Conservation (phyloP, 345 rosid species). For the Ceriops tagal region DNA sequence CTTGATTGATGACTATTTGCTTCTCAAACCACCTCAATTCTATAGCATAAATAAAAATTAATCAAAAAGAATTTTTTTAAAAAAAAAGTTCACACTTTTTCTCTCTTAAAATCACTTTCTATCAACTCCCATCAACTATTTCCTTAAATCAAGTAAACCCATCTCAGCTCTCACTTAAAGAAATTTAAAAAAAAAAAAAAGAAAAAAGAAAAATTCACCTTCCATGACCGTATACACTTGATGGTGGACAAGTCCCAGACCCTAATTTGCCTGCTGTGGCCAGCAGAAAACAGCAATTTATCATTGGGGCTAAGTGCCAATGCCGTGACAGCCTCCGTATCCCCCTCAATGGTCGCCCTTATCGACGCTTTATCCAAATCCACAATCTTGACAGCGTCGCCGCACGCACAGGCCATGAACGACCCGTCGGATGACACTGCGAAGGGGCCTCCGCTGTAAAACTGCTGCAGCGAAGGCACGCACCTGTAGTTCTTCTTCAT, state of each 20-base stretch:
- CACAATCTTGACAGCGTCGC: conserved; percentile 72
- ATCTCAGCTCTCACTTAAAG: background rate
- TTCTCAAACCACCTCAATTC: too few relatives aligned
- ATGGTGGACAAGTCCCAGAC: conserved; percentile 81
- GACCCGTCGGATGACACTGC: conserved; percentile 73
- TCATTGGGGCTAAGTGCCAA: conserved; percentile 76
- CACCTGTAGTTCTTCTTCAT: conserved; percentile 68
- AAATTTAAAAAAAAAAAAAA: background rate
- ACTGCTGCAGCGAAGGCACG: conserved; percentile 66
- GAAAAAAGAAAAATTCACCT: conserved; percentile 5
- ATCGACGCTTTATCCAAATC: conserved; percentile 52
- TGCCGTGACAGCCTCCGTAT: conserved; percentile 65
- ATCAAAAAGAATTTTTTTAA: too few relatives aligned
- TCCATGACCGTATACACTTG: conserved; percentile 87
- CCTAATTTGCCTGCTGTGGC: conserved; percentile 81
- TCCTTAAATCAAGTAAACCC: conserved; percentile 3
- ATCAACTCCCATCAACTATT: background rate
- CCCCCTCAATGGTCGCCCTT: conserved; percentile 63
- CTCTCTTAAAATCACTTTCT: too few relatives aligned
- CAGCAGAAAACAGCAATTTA: conserved; percentile 82
- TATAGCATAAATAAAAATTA: too few relatives aligned
- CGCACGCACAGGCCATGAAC: conserved; percentile 73
- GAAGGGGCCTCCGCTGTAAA: conserved; percentile 89
- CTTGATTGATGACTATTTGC: too few relatives aligned
- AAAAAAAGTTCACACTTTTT: too few relatives aligned